Evolutionary conservation across 169 alveolate genomes (phyloP).

Genomic region (Cryptosporidium felis): DNA sequence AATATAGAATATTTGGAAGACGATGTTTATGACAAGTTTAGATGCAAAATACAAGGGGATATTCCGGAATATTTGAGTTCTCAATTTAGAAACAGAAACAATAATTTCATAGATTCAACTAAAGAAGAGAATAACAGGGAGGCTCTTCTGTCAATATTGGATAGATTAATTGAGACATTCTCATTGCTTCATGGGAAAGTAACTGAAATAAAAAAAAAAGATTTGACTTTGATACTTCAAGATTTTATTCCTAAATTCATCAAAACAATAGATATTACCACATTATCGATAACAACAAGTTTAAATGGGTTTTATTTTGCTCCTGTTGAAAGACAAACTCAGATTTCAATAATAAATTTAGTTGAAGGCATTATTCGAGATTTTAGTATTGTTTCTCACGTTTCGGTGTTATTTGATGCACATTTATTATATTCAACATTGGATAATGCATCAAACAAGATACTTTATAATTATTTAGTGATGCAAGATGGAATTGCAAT

Average conservation of each 20-base stretch:
- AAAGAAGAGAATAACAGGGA: conserved; percentile 41
- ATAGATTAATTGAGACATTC: conserved; percentile 39
- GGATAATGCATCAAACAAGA: conserved; percentile 4
- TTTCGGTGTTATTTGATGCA: conserved; percentile 55
- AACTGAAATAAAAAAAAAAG: not conserved
- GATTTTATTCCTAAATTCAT: conserved; percentile 63
- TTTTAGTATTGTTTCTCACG: not conserved
- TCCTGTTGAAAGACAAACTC: conserved; percentile 62
- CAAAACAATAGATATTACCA: conserved; percentile 41
- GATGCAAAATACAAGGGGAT: not conserved
- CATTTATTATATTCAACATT: conserved; percentile 55
- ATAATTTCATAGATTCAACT: not conserved
- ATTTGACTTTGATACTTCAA: not conserved
- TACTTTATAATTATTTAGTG: conserved; percentile 57
- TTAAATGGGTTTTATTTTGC: conserved; percentile 62
- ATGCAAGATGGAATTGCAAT: conserved; percentile 59
- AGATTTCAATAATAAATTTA: conserved; percentile 38
- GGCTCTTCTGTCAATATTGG: conserved; percentile 38
- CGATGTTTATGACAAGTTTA: conserved; percentile 11
- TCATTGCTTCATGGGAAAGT: conserved; percentile 36
- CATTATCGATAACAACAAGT: conserved; percentile 36
- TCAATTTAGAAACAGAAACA: not conserved
- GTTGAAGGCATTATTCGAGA: conserved; percentile 4
- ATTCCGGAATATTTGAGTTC: not conserved
- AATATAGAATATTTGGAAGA: conserved; percentile 37